A percentile compares a stretch with the other conserved stretches of the same genome.
These are phyloP conservation scores for Jatropha multifida DNA, from an alignment of 441 rosid genomes.

Conservation along the genomic window DNA sequence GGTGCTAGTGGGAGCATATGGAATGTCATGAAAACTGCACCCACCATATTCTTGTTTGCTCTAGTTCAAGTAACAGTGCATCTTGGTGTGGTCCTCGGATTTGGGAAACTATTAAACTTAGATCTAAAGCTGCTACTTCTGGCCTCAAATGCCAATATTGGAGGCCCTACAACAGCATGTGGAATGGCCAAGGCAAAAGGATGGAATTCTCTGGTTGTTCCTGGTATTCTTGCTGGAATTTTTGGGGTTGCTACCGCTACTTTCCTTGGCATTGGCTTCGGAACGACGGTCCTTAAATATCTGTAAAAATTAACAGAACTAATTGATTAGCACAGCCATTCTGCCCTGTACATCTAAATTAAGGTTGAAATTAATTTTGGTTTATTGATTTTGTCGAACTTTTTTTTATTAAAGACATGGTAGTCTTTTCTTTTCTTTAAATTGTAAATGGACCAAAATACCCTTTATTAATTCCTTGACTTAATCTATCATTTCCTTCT, in stretches of 20 bases:
- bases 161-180: conserved; percentile 85
- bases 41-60: conserved; percentile 75
- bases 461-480: no score
- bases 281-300: conserved; percentile 50
- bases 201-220: conserved; percentile 71
- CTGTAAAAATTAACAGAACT: conserved; percentile 28
- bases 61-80: conserved; percentile 65
- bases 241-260: conserved; percentile 71
- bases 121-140: conserved; percentile 63
- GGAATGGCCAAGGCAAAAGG: conserved; percentile 93
- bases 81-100: conserved; percentile 53
- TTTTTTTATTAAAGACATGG: neutral
- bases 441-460: no score
- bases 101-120: conserved; percentile 52
- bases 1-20: conserved; percentile 83
- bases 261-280: conserved; percentile 79
- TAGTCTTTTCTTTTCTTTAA: no score
- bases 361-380: neutral
- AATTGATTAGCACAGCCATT: neutral
- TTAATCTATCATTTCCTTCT: no score
- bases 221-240: conserved; percentile 74
- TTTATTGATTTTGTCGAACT: neutral
- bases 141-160: conserved; percentile 85
- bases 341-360: neutral
- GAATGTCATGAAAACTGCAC: conserved; percentile 73